Percentiles rank a stretch among this genome's conserved stretches.
Evolutionary conservation across 768 basidiomycete species (phyloP).

Genomic region (Leucocoprinus sp.): DNA sequence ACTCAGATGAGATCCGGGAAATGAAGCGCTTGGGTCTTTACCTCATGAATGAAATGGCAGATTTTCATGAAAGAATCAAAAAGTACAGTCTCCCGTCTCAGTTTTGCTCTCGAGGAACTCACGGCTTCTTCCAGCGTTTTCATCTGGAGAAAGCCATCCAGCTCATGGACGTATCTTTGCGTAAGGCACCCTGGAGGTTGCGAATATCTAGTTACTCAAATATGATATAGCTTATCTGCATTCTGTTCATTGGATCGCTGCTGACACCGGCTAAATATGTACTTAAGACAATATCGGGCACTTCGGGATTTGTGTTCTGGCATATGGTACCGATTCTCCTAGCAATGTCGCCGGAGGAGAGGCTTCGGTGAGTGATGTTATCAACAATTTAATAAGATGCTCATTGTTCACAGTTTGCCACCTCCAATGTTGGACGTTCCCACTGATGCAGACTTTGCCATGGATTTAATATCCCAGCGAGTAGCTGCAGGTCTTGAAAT

Average conservation of each 20-base stretch:
- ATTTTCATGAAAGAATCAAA: conserved; percentile 55
- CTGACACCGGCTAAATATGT: conserved; percentile 43
- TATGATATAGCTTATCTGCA: conserved; percentile 27
- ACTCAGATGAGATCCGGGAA: conserved; percentile 30
- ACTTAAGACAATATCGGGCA: conserved; percentile 37
- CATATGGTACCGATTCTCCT: conserved; percentile 50
- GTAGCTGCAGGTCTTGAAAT: conserved; percentile 47
- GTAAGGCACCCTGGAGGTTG: no score
- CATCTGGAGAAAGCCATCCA: conserved; percentile 52
- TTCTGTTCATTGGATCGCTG: conserved; percentile 31
- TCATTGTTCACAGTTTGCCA: conserved; percentile 30
- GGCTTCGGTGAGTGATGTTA: conserved; percentile 30
- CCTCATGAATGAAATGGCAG: conserved; percentile 39
- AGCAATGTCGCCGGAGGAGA: conserved; percentile 38
- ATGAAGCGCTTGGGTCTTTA: conserved; percentile 34
- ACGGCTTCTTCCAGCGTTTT: conserved; percentile 40
- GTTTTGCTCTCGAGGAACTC: background rate
- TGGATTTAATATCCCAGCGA: conserved; percentile 57
- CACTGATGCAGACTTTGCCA: conserved; percentile 64
- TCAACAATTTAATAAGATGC: background rate
- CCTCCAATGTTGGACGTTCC: conserved; percentile 44
- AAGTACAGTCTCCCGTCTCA: conserved; percentile 34
- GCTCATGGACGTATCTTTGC: conserved; percentile 39
- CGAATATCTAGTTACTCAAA: background rate
- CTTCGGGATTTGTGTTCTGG: conserved; percentile 52